Evolutionary conservation across 805 yeast species (phyloP).

Genomic region (Priceomyces haplophilus): DNA sequence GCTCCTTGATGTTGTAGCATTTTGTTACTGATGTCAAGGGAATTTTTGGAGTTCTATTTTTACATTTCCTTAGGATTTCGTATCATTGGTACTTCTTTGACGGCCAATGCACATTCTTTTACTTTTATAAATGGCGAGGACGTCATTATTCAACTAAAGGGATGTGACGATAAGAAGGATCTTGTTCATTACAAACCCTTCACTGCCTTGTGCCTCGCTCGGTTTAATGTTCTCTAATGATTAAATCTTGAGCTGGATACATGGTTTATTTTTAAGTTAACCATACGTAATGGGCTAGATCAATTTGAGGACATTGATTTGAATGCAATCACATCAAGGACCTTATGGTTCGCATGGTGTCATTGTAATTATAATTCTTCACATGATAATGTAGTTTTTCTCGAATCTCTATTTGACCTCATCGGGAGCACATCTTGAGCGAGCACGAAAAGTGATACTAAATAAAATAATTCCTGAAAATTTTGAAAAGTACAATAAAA

Average conservation of each 20-base stretch:
- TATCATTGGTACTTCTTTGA: conserved; percentile 27
- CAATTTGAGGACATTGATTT: conserved; percentile 35
- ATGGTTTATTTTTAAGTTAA: conserved; percentile 1
- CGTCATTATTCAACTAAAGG: conserved; percentile 14
- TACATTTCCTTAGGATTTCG: background rate
- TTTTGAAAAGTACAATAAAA: background rate
- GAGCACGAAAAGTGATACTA: background rate
- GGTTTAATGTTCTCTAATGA: conserved; percentile 23
- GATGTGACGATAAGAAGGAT: background rate
- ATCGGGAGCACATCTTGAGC: background rate
- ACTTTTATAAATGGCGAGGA: conserved; percentile 20
- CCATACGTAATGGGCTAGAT: conserved; percentile 37
- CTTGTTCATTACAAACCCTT: background rate
- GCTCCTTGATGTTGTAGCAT: conserved; percentile 50
- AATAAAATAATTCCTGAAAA: background rate
- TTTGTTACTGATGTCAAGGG: conserved; percentile 58
- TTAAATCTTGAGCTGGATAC: conserved; percentile 48
- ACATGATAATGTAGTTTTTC: conserved; percentile 18
- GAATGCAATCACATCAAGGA: conserved; percentile 46
- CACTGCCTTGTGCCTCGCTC: conserved; percentile 50
- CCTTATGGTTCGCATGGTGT: conserved; percentile 32
- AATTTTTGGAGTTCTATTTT: conserved; percentile 61
- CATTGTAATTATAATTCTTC: conserved; percentile 45
- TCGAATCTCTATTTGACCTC: too few species aligned
- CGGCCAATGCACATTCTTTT: conserved; percentile 22